phyloP scores from a whole-genome alignment of 306 rosid genomes.

The Malus orientalis region DNA sequence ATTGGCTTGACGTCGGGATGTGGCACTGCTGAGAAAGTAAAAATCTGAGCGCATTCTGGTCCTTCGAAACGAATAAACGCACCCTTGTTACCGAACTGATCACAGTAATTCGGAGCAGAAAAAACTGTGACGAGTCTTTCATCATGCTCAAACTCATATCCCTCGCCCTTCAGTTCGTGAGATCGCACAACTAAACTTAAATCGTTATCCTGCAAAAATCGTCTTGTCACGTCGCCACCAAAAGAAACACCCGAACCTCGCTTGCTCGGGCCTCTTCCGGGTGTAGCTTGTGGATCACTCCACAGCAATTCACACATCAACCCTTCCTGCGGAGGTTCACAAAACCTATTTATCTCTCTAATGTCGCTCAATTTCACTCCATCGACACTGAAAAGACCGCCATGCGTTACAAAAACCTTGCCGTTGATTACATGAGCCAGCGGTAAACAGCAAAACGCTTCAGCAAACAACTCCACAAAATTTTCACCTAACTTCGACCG shows the following conservation, averaged over 20 bases:
- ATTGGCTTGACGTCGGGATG: slow-evolving; percentile 97
- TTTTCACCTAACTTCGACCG: slow-evolving; percentile 72
- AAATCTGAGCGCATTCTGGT: slow-evolving; percentile 74
- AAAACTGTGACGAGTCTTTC: slow-evolving; percentile 95
- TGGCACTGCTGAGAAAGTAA: slow-evolving; percentile 87
- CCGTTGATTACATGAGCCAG: slow-evolving; percentile 81
- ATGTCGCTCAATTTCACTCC: slow-evolving; percentile 86
- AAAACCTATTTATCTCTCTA: slow-evolving; percentile 80
- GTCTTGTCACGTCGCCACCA: slow-evolving; percentile 79
- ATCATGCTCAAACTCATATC: slow-evolving; percentile 90
- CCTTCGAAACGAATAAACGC: slow-evolving; percentile 93
- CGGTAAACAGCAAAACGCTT: slow-evolving; percentile 88
- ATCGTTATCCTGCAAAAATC: slow-evolving; percentile 74
- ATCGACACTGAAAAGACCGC: slow-evolving; percentile 96
- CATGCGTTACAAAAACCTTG: slow-evolving; percentile 88
- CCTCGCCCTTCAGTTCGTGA: slow-evolving; percentile 96
- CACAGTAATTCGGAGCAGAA: slow-evolving; percentile 99
- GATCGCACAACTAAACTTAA: slow-evolving; percentile 92
- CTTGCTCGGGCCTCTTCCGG: slow-evolving; percentile 97
- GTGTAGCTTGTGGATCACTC: slow-evolving; percentile 95
- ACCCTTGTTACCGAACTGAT: slow-evolving; percentile 99
- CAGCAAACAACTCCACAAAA: slow-evolving; percentile 92
- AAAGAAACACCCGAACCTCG: slow-evolving; percentile 95
- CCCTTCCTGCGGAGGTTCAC: slow-evolving; percentile 99
- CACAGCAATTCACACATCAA: slow-evolving; percentile 95